Evolutionary conservation across 768 basidiomycete species (phyloP), one percentile per base, ranked within the genome.

Genomic region (Suillus ampliporus): DNA sequence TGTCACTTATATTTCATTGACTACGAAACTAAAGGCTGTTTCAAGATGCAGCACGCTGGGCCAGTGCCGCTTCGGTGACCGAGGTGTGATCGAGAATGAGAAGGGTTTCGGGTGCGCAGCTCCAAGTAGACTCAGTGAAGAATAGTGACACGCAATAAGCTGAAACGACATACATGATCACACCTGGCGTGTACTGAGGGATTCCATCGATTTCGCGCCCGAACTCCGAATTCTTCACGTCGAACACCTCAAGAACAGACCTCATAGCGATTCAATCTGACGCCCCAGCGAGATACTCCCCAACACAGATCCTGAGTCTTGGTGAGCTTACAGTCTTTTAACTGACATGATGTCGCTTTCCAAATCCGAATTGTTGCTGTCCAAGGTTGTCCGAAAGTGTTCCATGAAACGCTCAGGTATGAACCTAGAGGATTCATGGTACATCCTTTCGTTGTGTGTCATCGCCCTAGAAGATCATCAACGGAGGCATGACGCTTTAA

Each of bases 151-250:
- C 17, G 15, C 28, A n/a, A 37, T 53, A 13, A 4, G 35, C 37
- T 31, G 46, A 35, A 21, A 35, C 34, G 35, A 67, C 69, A 5
- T 35, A 75, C 76, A 66, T 65, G 53, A 74, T 65, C 4, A 73
- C 59, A 2, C 74, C 73, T 3, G 68, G 67, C 1, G 67, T 73
- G n/a, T 61, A 78, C 38, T 74, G 57, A 2, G 72, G 64, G 4
- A 65, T 53, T 3, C 71, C 65, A 17, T 67, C 69, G n/a, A 77
- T 67, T 31, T 72, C 71, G 3, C 66, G 61, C 3, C 80, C 81
- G 0, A 70, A 47, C 15, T 63, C 65, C 76, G 74, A 74, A 58
- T 78, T 76, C 31, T 58, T 63, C 14, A 75, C 58, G 21, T 69
- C 37, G 61, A 79, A 74, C 5, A 70, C 65, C 0, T 69, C 59